Conservation (phyloP, 2,329 filamentous ascomycete species). For the Neofusicoccum umdonicola region DNA sequence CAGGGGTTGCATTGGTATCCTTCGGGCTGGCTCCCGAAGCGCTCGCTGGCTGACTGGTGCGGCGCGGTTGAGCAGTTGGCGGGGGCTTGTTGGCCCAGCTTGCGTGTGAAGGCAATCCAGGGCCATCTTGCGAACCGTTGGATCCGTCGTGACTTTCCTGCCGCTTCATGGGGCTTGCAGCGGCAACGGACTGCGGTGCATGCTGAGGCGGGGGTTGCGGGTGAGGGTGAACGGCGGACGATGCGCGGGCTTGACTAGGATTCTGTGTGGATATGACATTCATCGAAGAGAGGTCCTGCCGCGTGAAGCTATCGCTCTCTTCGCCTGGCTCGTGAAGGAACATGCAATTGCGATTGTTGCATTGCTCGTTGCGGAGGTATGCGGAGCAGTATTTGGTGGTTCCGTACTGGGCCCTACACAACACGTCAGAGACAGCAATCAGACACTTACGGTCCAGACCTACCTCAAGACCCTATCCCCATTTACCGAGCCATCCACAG, state of each 20-base stretch:
- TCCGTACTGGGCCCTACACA: constrained; percentile 65
- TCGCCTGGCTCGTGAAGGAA: constrained; percentile 98
- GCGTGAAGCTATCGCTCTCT: constrained; percentile 92
- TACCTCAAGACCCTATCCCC: constrained; percentile 81
- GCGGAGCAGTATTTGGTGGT: constrained; percentile 99
- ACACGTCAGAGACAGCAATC: neutral
- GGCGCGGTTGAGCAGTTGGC: constrained; percentile 63
- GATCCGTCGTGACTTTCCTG: constrained; percentile 77
- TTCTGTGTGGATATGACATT: constrained; percentile 82
- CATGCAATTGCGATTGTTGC: constrained; percentile 95
- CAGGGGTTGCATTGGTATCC: constrained; percentile 47
- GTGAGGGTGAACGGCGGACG: constrained; percentile 47
- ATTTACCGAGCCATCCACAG: constrained; percentile 89
- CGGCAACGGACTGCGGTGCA: constrained; percentile 51
- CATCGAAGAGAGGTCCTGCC: constrained; percentile 91
- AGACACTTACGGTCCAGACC: constrained; percentile 43
- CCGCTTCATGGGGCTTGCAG: constrained; percentile 63
- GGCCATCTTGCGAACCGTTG: constrained; percentile 65
- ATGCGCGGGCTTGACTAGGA: constrained; percentile 57
- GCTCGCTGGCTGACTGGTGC: constrained; percentile 77
- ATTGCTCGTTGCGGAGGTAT: constrained; percentile 90
- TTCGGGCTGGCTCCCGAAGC: constrained; percentile 80
- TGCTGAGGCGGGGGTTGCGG: constrained; percentile 46
- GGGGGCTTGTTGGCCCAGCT: constrained; percentile 80
- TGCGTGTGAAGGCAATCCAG: constrained; percentile 88